These are phyloP conservation scores for Cercospora sp. DNA, from an alignment of 2,329 filamentous ascomycete species.

Conservation along the genomic window DNA sequence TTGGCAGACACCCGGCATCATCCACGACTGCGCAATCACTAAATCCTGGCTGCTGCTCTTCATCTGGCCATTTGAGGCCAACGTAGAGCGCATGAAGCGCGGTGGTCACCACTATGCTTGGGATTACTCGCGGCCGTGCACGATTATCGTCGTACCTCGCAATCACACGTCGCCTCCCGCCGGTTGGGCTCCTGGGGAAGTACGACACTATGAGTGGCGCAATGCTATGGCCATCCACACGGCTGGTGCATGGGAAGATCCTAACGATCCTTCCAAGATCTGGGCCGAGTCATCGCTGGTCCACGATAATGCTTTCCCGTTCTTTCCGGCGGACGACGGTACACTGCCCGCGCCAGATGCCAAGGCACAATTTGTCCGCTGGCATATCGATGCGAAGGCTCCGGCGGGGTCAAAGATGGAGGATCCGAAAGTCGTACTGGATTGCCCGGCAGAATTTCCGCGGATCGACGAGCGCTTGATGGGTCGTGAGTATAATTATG, in stretches of 20 bases:
- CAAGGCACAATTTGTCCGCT: constrained; percentile 48
- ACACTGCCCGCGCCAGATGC: constrained; percentile 37
- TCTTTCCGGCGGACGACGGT: constrained; percentile 45
- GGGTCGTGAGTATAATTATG: constrained; percentile 43
- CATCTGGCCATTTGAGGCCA: constrained; percentile 43
- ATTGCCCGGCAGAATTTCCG: constrained; percentile 48
- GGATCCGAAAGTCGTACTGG: constrained; percentile 39
- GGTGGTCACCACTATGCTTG: constrained; percentile 47
- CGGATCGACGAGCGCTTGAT: constrained; percentile 50
- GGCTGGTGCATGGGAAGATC: constrained; percentile 46
- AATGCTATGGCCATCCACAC: constrained; percentile 47
- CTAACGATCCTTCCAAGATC: constrained; percentile 35
- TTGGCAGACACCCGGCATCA: constrained; percentile 35
- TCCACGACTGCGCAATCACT: constrained; percentile 45
- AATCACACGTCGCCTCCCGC: constrained; percentile 21
- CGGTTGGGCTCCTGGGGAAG: constrained; percentile 25
- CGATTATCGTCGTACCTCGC: constrained; percentile 34
- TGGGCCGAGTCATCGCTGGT: constrained; percentile 44
- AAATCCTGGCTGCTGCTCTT: constrained; percentile 44
- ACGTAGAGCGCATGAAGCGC: constrained; percentile 40
- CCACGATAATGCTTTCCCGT: constrained; percentile 48
- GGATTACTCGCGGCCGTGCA: constrained; percentile 33
- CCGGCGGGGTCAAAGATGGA: constrained; percentile 32
- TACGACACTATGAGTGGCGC: constrained; percentile 24
- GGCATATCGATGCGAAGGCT: constrained; percentile 43